Conservation (phyloP, 1,139 yeast species). For the Pichia sp. region DNA sequence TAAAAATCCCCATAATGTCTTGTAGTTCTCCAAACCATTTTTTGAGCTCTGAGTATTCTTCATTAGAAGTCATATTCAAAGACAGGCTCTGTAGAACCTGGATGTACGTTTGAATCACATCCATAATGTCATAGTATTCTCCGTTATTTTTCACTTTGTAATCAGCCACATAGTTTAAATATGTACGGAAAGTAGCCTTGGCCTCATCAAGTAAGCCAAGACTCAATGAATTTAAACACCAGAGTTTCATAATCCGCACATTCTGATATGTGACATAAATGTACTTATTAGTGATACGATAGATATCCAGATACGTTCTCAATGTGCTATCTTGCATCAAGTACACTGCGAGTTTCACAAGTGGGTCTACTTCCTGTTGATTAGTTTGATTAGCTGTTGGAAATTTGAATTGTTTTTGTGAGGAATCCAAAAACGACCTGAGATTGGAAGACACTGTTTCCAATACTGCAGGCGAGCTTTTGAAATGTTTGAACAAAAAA, state of each 20-base stretch:
- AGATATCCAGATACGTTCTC: slow-evolving; percentile 12
- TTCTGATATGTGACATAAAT: slow-evolving; percentile 49
- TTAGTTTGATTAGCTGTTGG: slow-evolving; percentile 45
- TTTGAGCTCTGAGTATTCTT: slow-evolving; percentile 19
- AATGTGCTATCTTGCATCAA: slow-evolving; percentile 26
- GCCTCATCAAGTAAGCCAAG: slow-evolving; percentile 32
- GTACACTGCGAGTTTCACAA: slow-evolving; percentile 33
- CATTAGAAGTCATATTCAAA: slow-evolving; percentile 20
- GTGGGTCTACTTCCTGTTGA: slow-evolving; percentile 28
- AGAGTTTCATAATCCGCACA: slow-evolving; percentile 38
- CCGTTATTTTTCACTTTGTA: slow-evolving; percentile 35
- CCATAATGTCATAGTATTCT: slow-evolving; percentile 33
- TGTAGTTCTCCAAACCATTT: slow-evolving; percentile 20
- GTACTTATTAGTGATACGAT: slow-evolving; percentile 33
- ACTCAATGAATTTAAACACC: slow-evolving; percentile 30
- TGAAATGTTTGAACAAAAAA: slow-evolving; percentile 20
- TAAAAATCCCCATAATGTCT: slow-evolving; percentile 21
- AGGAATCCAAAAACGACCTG: slow-evolving; percentile 8
- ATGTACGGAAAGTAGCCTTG: slow-evolving; percentile 41
- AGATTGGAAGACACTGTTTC: slow-evolving; percentile 7
- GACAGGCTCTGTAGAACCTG: slow-evolving; percentile 25
- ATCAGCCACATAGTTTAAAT: slow-evolving; percentile 37
- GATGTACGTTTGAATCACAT: slow-evolving; percentile 30
- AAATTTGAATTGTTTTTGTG: slow-evolving; percentile 33
- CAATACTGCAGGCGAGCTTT: slow-evolving; percentile 1